These are phyloP conservation scores for Colletotrichum chrysophilum DNA, from an alignment of 2,329 filamentous ascomycete genomes.

Conservation along the genomic window DNA sequence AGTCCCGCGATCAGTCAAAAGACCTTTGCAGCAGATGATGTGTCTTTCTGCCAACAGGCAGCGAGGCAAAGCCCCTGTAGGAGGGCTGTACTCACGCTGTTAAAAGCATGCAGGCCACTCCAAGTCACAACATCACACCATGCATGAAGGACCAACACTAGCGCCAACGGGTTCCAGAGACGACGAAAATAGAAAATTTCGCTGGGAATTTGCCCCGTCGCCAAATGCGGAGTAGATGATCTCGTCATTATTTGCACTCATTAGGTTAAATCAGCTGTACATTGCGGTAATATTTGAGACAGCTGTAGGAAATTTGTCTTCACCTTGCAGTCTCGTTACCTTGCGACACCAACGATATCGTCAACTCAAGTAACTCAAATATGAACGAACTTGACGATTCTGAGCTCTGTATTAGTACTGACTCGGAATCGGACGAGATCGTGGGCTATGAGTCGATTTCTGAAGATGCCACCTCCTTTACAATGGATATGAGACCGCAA, in stretches of 20 bases:
- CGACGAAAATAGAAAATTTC: not conserved
- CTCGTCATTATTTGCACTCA: not conserved
- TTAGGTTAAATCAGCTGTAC: not conserved
- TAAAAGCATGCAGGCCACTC: not conserved
- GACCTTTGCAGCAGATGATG: not conserved
- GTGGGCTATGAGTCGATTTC: not conserved
- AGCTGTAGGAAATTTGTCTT: accelerated
- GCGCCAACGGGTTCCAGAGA: not conserved
- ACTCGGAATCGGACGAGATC: not conserved
- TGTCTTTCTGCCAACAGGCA: not conserved
- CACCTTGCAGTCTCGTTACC: not conserved
- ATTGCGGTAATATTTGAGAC: not conserved
- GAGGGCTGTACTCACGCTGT: not conserved
- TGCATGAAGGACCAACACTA: not conserved
- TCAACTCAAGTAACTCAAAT: not conserved
- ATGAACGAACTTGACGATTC: not conserved
- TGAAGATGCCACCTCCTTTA: not conserved
- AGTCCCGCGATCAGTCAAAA: not conserved
- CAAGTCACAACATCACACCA: not conserved
- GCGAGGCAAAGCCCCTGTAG: not conserved
- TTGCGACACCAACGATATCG: not conserved
- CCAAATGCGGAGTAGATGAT: not conserved
- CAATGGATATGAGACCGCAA: not conserved
- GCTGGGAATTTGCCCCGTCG: not conserved
- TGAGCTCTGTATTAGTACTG: not conserved